phyloP scores from a whole-genome alignment of 2,329 filamentous ascomycete genomes.

The Cercospora sp. region DNA sequence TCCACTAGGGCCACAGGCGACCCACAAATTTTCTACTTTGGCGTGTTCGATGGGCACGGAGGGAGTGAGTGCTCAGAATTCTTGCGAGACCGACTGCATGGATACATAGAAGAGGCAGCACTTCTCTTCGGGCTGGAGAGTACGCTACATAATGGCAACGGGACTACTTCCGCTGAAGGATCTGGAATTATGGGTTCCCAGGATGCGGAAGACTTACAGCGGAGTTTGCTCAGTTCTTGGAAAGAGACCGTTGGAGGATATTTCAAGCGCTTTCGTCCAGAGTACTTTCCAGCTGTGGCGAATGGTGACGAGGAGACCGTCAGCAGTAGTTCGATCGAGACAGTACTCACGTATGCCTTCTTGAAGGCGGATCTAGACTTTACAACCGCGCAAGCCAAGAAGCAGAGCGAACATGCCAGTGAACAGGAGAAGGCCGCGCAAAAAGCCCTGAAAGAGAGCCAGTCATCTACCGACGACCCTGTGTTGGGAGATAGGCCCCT shows the following conservation, averaged over 20 bases:
- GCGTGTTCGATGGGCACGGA: conserved; percentile 93
- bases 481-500: conserved; percentile 72
- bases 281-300: conserved; percentile 57
- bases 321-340: conserved; percentile 61
- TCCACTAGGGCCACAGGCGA: conserved; percentile 81
- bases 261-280: conserved; percentile 84
- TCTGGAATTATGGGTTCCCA: conserved; percentile 52
- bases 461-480: conserved; percentile 52
- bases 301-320: conserved; percentile 16
- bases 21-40: conserved; percentile 97
- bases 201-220: conserved; percentile 68
- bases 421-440: conserved; percentile 16
- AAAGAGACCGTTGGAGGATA: conserved; percentile 86
- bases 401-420: conserved; percentile 48
- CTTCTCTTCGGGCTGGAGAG: conserved; percentile 74
- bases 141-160: conserved; percentile 58
- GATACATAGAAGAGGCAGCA: conserved; percentile 82
- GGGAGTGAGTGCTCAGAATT: conserved; percentile 87
- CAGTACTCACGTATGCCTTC: conserved; percentile 87
- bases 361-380: conserved; percentile 93
- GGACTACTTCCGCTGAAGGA: conserved; percentile 43
- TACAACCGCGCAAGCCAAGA: conserved; percentile 81
- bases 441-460: conserved; percentile 11
- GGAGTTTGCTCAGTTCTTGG: conserved; percentile 72
- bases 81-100: conserved; percentile 77